Conservation (phyloP, 2,329 filamentous ascomycete species). For the Monosporascus sp. region DNA sequence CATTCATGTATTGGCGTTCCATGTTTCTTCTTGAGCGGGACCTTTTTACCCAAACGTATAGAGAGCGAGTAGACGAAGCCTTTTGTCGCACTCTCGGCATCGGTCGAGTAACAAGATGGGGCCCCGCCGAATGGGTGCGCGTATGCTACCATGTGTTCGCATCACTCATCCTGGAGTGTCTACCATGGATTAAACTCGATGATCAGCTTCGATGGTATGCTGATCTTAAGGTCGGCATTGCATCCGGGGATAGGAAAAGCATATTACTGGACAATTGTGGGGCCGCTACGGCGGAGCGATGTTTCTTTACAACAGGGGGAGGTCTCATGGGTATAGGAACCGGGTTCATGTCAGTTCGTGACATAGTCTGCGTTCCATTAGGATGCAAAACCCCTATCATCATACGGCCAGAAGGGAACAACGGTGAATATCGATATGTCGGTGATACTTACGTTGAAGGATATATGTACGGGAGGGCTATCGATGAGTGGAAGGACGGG, state of each 20-base stretch:
- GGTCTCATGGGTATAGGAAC: slow-evolving; percentile 27
- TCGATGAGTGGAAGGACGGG: slow-evolving; percentile 8
- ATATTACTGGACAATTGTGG: slow-evolving; percentile 13
- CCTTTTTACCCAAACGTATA: neutral
- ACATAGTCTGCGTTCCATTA: slow-evolving; percentile 28
- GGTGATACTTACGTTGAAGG: slow-evolving; percentile 30
- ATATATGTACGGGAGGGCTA: slow-evolving; percentile 28
- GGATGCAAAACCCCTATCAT: slow-evolving; percentile 30
- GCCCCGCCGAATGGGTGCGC: slow-evolving; percentile 12
- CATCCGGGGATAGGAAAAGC: neutral
- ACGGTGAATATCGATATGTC: slow-evolving; percentile 22
- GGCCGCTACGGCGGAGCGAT: slow-evolving; percentile 16
- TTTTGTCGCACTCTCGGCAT: slow-evolving; percentile 27
- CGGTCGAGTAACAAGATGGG: slow-evolving; percentile 13
- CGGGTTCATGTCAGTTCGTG: slow-evolving; percentile 22
- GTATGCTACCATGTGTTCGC: slow-evolving; percentile 17
- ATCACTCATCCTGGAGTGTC: slow-evolving; percentile 8
- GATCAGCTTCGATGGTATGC: slow-evolving; percentile 6
- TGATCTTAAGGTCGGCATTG: neutral
- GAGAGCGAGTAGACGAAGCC: slow-evolving; percentile 2
- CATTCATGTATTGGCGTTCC: slow-evolving; percentile 29
- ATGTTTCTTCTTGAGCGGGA: slow-evolving; percentile 13
- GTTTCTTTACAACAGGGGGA: slow-evolving; percentile 15
- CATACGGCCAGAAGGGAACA: slow-evolving; percentile 19
- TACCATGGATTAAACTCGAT: slow-evolving; percentile 14